Base-by-base conservation (phyloP, 495 filamentous ascomycete species). In the Xylona heveae region DNA sequence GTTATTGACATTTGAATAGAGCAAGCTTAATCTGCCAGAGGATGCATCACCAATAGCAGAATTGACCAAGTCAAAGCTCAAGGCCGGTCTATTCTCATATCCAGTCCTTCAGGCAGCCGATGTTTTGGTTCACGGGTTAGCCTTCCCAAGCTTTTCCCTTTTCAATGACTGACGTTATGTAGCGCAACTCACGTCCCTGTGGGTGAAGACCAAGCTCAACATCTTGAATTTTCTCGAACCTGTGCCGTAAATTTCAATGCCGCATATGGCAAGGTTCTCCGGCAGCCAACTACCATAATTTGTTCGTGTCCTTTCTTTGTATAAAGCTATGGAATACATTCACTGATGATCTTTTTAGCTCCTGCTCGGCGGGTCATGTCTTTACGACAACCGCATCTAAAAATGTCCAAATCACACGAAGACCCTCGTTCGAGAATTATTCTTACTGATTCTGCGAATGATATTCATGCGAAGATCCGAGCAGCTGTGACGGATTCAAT, bases 61-160 rank as follows among this genome's bases (percentile, higher is more conserved):
- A 2, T 46, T 48, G 3, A 58, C 61, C 28, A 68, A 61, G 34
- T 47, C 57, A 6, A 64, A 63, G 24, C 55, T 90, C 33, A 83
- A 83, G 44, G 64, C 91, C 8, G 90, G 88, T n/a, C 62, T 97
- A 4, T 91, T 93, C 57, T 88, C 82, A 6, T 97, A 97, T 46
- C 88, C 88, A 9, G 80, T 97, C 15, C 66, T 97, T 8, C 84
- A 94, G 48, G 85, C 88, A 18, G 88, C 90, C 20, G 88, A 97
- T 51, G 79, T 97, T 27, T 64, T 97, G 16, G 61, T 92, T 9
- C 79, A 95, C 47, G 60, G 71, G 74, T 78, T 28, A 19, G 49
- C 35, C 6, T 28, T 25, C 9, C 25, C 6, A 5, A n/a, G 6
- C 20, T 10, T 3, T 13, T 8, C 13, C 24, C 4, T n/a, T 26